Evolutionary conservation across 495 filamentous ascomycete genomes (phyloP), one percentile per base, ranked within the genome.

Genomic region (Penicillium egyptiacum): DNA sequence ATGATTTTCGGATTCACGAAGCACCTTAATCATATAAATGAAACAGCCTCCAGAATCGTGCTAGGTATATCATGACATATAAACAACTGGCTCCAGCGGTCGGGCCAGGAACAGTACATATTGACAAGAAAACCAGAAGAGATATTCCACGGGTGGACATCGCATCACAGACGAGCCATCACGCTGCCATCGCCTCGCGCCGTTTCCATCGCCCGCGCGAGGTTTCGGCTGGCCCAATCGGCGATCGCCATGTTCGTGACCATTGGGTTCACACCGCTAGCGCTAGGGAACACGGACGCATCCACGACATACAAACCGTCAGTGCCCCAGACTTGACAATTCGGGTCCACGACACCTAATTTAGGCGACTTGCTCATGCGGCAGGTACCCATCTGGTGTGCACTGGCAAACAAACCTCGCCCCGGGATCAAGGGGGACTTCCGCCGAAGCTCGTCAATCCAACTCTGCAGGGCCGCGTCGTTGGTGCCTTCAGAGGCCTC

Each of bases 201-300:
- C 40, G 62, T 57, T 0, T 59, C 61, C 70, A 77, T 57, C 20
- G 50, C 61, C 47, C 62, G 64, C 6, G 66, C 72, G 17, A 79
- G 54, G 31, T 73, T 74, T 11, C 62, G 67, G 64, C 76, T 79
- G 7, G 71, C 67, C 66, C 70, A 75, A 50, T 79, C 76, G 25
- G 86, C 78, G 60, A 96, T 91, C 3, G 85, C 90, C 91, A 96
- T 94, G 54, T 81, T 87, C 43, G 91, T 96, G 33, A 96, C 75
- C 92, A 96, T 96, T 4, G 92, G 93, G 68, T 96, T 96, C 11
- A 95, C 92, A 5, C 93, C 93, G 61, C 87, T 91, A 5, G 92
- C 91, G 54, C 85, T 89, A 0, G 93, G 93, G 59, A 96, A 91
- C 1, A 96, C 85, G 60, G 90, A 95, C 26, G 91, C 88, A 76